Percentiles rank a stretch among this genome's conserved stretches.
Evolutionary conservation across 2,329 filamentous ascomycete genomes (phyloP).

Genomic region (Rutstroemia sp.): DNA sequence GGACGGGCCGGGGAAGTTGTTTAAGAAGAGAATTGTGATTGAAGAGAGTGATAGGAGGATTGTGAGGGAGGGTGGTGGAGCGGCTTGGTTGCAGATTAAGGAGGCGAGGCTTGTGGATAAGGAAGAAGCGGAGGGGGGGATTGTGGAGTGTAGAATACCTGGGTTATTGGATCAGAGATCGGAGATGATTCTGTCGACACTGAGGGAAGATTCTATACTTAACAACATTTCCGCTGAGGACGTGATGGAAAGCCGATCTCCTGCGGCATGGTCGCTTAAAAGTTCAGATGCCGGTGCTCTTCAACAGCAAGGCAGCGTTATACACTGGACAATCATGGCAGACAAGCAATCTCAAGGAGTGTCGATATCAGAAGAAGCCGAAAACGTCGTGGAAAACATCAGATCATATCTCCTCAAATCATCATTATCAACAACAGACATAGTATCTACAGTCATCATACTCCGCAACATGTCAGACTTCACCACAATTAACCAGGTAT

Average conservation of each 20-base stretch:
- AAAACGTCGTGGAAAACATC: constrained; percentile 41
- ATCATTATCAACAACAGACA: constrained; percentile 33
- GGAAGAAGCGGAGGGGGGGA: constrained; percentile 33
- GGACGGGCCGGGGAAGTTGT: constrained; percentile 67
- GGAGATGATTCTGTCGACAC: constrained; percentile 12
- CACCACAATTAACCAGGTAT: constrained; percentile 55
- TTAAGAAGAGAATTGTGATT: constrained; percentile 63
- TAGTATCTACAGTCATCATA: constrained; percentile 56
- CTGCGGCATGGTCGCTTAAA: neutral
- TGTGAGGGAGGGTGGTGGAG: constrained; percentile 66
- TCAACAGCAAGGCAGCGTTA: neutral
- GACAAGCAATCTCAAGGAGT: neutral
- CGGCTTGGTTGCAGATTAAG: constrained; percentile 60
- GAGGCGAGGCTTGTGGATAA: constrained; percentile 41
- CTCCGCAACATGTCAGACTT: constrained; percentile 79
- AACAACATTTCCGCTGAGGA: neutral
- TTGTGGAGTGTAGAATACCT: constrained; percentile 46
- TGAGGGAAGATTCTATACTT: constrained; percentile 1
- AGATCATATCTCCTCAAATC: constrained; percentile 33
- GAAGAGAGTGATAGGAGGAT: constrained; percentile 43
- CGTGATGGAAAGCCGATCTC: neutral
- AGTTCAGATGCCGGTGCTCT: neutral
- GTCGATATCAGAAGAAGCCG: constrained; percentile 42
- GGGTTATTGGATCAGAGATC: constrained; percentile 61
- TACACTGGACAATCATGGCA: constrained; percentile 18